phyloP scores from a whole-genome alignment of 192 early-diverging fungal species.

The Spinellus fusiger region DNA sequence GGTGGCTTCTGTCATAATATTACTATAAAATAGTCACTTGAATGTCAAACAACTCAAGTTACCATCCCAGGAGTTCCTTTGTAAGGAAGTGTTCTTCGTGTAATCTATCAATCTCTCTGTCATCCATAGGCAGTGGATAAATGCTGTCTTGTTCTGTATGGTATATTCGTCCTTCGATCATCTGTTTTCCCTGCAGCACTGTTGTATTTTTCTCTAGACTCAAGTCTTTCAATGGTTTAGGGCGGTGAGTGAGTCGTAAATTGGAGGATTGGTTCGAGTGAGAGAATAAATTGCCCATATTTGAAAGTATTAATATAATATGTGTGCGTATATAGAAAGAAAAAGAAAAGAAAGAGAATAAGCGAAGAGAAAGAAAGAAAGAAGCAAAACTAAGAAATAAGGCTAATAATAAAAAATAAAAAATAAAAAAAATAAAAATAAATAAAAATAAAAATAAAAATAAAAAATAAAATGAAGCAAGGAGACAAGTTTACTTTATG shows the following conservation, averaged over 20 bases:
- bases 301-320: not conserved
- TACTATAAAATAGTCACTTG: slow-evolving; percentile 7
- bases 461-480: not conserved
- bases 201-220: slow-evolving; percentile 1
- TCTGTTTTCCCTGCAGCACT: not conserved
- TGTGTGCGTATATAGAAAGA: not conserved
- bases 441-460: slow-evolving; percentile 1
- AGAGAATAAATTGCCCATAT: slow-evolving; percentile 16
- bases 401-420: slow-evolving; percentile 7
- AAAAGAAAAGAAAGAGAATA: not conserved
- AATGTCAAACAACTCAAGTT: not conserved
- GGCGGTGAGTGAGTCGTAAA: not conserved
- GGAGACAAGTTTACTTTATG: not conserved
- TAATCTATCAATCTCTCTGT: slow-evolving; percentile 19
- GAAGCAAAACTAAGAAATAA: slow-evolving; percentile 11
- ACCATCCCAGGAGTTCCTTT: slow-evolving; percentile 23
- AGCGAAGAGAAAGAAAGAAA: not conserved
- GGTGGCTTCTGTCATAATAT: slow-evolving; percentile 20
- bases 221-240: not conserved
- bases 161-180: slow-evolving; percentile 14
- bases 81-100: slow-evolving; percentile 25
- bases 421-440: slow-evolving; percentile 6
- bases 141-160: slow-evolving; percentile 7
- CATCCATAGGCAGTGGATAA: slow-evolving; percentile 17
- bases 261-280: slow-evolving; percentile 1